Base-by-base conservation (phyloP, 768 basidiomycete genomes). In the Tricholoma matsutake region DNA sequence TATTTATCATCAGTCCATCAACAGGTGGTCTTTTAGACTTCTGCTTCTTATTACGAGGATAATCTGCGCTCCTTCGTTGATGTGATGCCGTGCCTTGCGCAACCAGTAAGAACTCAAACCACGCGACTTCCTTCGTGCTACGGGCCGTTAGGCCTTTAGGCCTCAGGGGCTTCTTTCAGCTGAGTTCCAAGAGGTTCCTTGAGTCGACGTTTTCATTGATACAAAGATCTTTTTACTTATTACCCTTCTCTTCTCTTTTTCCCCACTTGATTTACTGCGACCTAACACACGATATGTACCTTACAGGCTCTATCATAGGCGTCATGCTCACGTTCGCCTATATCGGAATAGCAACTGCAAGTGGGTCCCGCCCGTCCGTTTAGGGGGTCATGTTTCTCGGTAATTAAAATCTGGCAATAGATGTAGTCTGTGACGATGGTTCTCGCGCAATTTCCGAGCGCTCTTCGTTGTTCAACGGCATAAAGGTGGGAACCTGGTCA, bases 31-130 rank as follows among this genome's bases (percentile, higher is more conserved):
- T 37, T n/a, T 1, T 34, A 54, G 32, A 31, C 54, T 55, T 55
- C 54, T 55, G 34, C 39, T 49, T 58, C 57, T n/a, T 49, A 34
- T 58, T 58, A 58, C 45, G 57, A 58, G 49, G 45, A 51, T 52
- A 58, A 58, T 58, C 32, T 32, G 43, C 31, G 47, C 28, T 51
- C 39, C 57, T 58, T 58, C 57, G 14, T 34, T 58, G 57, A 51
- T 32, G 47, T 52, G 35, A 34, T 29, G 49, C 25, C 31, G 35
- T 37, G 20, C 45, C 45, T 58, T 37, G 57, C 25, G 6, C 51
- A 52, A 28, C 22, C n/a, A 54, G 13, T n/a, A 31, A 35, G 34
- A 56, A 35, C 25, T 22, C 16, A 29, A 39, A 25, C 8, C 56
- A 52, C 6, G 28, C 51, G 41, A 57, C 56, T 57, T 57, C 56